phyloP scores from a whole-genome alignment of 192 early-diverging fungal species.

The Coemansia sp. region DNA sequence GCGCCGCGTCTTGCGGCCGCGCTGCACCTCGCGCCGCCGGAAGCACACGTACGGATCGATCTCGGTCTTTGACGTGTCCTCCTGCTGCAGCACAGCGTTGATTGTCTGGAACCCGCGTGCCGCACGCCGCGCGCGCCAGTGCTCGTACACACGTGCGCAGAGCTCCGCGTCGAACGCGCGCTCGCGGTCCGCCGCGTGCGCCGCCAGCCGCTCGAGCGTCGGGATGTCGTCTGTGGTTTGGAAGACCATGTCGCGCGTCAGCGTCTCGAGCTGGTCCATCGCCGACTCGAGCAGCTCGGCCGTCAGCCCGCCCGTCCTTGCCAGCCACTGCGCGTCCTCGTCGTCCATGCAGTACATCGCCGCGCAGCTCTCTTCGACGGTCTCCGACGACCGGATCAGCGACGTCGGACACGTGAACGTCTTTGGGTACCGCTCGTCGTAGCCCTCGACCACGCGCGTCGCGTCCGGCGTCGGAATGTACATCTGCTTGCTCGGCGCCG shows the following conservation, averaged over 20 bases:
- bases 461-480: conserved; percentile 96
- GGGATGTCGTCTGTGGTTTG: conserved; percentile 36
- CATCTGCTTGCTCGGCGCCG: conserved; percentile 54
- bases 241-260: conserved; percentile 66
- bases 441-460: conserved; percentile 64
- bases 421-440: conserved; percentile 65
- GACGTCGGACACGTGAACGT: conserved; percentile 72
- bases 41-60: conserved; percentile 96
- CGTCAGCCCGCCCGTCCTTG: conserved; percentile 26
- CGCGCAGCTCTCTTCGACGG: conserved; percentile 84
- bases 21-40: conserved; percentile 89
- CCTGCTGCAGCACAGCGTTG: conserved; percentile 51
- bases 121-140: conserved; percentile 40
- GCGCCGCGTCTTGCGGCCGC: conserved; percentile 81
- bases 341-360: conserved; percentile 90
- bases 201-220: conserved; percentile 27
- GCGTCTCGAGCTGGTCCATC: conserved; percentile 74
- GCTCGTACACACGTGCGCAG: conserved; percentile 21
- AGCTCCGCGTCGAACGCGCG: conserved; percentile 10
- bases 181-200: conserved; percentile 40
- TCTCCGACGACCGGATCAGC: conserved; percentile 81
- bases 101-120: conserved; percentile 22
- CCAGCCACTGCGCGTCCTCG: conserved; percentile 73
- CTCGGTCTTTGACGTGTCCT: conserved; percentile 69
- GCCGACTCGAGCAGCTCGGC: conserved; percentile 77